Percentiles rank a stretch among this genome's conserved stretches.
Evolutionary conservation across 2,329 filamentous ascomycete genomes (phyloP).

Genomic region (Geosmithia flava): DNA sequence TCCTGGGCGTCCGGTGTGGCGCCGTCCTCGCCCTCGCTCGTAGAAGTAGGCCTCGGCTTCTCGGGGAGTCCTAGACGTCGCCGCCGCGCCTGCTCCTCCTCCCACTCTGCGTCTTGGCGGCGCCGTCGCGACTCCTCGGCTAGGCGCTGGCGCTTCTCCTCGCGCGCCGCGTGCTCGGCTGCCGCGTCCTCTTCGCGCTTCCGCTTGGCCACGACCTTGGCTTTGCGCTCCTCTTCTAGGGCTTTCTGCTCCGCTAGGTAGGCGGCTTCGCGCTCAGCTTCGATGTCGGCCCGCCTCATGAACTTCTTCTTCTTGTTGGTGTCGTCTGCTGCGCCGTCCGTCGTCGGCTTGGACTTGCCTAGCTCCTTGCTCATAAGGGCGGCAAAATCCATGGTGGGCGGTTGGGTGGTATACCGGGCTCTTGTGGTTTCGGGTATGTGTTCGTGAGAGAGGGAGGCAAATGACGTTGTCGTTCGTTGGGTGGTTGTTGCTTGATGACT

Average conservation of each 20-base stretch:
- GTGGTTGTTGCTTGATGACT: not conserved
- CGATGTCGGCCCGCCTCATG: constrained; percentile 71
- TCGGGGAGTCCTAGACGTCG: constrained; percentile 74
- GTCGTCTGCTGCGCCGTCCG: constrained; percentile 30
- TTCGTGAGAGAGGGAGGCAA: not conserved
- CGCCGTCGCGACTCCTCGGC: constrained; percentile 66
- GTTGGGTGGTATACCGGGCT: not conserved
- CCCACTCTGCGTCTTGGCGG: constrained; percentile 60
- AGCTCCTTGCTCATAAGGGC: constrained; percentile 89
- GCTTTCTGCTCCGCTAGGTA: constrained; percentile 75
- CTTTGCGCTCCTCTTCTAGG: constrained; percentile 57
- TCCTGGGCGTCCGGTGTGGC: constrained; percentile 23
- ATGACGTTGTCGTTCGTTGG: not conserved
- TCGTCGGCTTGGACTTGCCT: constrained; percentile 61
- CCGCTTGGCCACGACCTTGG: constrained; percentile 64
- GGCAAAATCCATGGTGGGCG: constrained; percentile 76
- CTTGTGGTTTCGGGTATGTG: not conserved
- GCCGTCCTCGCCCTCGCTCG: constrained; percentile 18
- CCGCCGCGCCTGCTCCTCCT: constrained; percentile 59
- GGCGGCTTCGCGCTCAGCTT: constrained; percentile 66
- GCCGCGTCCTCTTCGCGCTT: constrained; percentile 81
- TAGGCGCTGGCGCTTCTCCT: constrained; percentile 70
- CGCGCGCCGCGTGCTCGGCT: constrained; percentile 53
- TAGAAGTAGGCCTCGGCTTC: constrained; percentile 22
- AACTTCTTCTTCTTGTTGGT: constrained; percentile 53